Evolutionary conservation across 2,329 filamentous ascomycete genomes (phyloP).

Genomic region (Colletotrichum trifolii): DNA sequence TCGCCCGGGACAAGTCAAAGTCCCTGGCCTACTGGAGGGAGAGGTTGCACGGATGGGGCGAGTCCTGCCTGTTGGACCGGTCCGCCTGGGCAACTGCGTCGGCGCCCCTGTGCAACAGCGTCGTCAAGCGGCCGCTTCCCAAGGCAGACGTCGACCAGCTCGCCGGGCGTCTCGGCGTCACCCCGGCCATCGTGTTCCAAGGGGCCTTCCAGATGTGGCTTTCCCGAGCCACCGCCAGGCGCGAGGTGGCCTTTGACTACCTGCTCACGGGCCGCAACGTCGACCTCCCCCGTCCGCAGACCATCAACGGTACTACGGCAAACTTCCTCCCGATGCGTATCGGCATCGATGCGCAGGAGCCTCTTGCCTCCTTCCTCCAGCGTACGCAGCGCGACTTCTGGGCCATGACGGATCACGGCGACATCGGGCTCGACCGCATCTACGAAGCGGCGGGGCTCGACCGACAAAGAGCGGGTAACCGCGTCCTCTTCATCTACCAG

Average conservation of each 20-base stretch:
- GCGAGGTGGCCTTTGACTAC: constrained; percentile 47
- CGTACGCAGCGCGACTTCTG: constrained; percentile 14
- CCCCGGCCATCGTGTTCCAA: constrained; percentile 49
- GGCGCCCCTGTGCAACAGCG: constrained; percentile 20
- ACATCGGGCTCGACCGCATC: neutral
- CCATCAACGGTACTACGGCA: constrained; percentile 49
- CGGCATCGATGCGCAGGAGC: constrained; percentile 19
- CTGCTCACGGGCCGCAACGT: constrained; percentile 52
- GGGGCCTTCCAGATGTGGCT: constrained; percentile 46
- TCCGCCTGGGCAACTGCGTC: constrained; percentile 1
- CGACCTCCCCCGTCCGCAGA: constrained; percentile 47
- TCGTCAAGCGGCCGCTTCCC: neutral
- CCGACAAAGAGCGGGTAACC: neutral
- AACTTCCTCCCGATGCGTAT: constrained; percentile 51
- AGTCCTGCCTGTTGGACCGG: neutral
- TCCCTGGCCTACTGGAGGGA: constrained; percentile 39
- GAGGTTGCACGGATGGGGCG: constrained; percentile 19
- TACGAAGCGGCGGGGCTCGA: neutral
- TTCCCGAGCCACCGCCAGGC: constrained; percentile 36
- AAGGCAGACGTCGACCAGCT: constrained; percentile 36
- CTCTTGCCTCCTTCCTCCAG: neutral
- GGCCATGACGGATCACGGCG: constrained; percentile 8
- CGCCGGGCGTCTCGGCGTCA: constrained; percentile 42
- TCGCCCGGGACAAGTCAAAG: constrained; percentile 34
- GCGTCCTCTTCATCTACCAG: neutral